A percentile compares a stretch with the other conserved stretches of the same genome.
phyloP scores from a whole-genome alignment of 2,329 filamentous ascomycete genomes.

The Pseudogymnoascus sp. region DNA sequence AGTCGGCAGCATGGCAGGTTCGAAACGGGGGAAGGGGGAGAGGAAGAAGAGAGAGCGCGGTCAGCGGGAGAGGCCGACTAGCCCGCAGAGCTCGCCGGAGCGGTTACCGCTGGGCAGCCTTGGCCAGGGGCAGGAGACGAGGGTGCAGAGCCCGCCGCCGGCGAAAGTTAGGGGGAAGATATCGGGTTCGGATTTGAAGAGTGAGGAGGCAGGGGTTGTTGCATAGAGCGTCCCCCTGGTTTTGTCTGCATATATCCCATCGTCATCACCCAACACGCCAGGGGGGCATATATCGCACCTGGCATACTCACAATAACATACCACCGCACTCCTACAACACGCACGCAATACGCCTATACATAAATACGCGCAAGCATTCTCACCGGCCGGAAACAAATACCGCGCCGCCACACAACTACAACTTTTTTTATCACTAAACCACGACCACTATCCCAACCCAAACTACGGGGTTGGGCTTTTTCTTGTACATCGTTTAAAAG shows the following conservation, averaged over 20 bases:
- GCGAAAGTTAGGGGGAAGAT: neutral
- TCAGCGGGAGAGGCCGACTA: neutral
- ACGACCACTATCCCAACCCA: neutral
- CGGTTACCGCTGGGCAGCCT: neutral
- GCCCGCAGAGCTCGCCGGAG: neutral
- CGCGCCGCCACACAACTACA: neutral
- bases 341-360: conserved; percentile 2
- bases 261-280: neutral
- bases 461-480: neutral
- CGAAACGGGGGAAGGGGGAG: neutral
- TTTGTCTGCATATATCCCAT: neutral
- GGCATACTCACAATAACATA: neutral
- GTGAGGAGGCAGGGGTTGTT: neutral
- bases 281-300: neutral
- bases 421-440: neutral
- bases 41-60: neutral
- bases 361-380: neutral
- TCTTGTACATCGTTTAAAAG: neutral
- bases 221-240: neutral
- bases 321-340: neutral
- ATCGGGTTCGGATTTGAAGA: neutral
- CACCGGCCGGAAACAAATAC: neutral
- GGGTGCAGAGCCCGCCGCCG: neutral
- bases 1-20: neutral
- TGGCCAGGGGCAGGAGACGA: neutral